Evolutionary conservation across 2,329 filamentous ascomycete species (phyloP).

Genomic region (Microdochium nivale): DNA sequence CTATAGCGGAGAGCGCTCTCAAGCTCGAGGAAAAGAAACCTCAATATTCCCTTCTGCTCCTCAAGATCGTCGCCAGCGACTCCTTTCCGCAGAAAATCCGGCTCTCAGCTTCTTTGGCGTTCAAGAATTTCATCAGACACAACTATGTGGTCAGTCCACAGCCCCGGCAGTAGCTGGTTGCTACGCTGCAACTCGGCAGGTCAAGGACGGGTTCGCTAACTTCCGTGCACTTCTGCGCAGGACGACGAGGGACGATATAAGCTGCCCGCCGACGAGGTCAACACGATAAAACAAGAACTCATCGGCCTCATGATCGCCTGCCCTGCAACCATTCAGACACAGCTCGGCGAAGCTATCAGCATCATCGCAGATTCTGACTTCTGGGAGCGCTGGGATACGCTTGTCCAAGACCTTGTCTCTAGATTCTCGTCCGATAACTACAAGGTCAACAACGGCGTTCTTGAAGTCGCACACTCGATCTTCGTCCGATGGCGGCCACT

Average conservation of each 20-base stretch:
- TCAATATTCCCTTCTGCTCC: conserved; percentile 77
- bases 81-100: conserved; percentile 68
- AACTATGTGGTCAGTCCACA: conserved; percentile 68
- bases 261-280: conserved; percentile 72
- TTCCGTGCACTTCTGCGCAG: conserved; percentile 23
- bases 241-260: conserved; percentile 94
- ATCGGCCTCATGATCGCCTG: conserved; percentile 95
- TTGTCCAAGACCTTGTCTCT: conserved; percentile 86
- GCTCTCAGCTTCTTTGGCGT: conserved; percentile 82
- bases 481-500: conserved; percentile 93
- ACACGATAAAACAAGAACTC: conserved; percentile 86
- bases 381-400: conserved; percentile 91
- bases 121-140: conserved; percentile 96
- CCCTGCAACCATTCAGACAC: conserved; percentile 77
- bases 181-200: background rate
- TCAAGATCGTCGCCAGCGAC: conserved; percentile 80
- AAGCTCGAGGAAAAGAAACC: conserved; percentile 73
- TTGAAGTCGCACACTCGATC: conserved; percentile 96
- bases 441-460: conserved; percentile 82
- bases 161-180: too few relatives aligned
- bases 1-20: conserved; percentile 70
- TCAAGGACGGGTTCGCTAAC: conserved; percentile 1
- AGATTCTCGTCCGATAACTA: conserved; percentile 76
- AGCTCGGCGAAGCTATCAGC: conserved; percentile 93
- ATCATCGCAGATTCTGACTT: conserved; percentile 98